phyloP scores from a whole-genome alignment of 1,284 basidiomycete species.

The Fomitiporia mediterranea region DNA sequence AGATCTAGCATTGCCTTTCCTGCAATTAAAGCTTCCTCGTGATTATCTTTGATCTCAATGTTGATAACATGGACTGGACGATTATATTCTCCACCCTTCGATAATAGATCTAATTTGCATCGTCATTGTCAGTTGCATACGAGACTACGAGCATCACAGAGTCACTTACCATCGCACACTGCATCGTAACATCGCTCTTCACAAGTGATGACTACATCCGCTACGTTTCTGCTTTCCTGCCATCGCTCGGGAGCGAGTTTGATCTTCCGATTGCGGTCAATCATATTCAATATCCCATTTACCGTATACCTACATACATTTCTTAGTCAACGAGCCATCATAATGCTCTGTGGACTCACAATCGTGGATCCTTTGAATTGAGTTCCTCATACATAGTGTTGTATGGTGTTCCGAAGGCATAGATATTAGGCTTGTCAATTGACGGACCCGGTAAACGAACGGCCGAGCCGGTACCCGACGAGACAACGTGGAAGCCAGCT shows the following conservation, averaged over 20 bases:
- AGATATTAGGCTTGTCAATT: constrained; percentile 97
- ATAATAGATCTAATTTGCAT: constrained; percentile 67
- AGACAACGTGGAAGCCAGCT: constrained; percentile 88
- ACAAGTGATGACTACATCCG: constrained; percentile 97
- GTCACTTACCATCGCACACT: constrained; percentile 93
- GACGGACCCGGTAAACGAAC: constrained; percentile 95
- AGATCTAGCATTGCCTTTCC: constrained; percentile 94
- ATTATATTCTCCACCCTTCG: constrained; percentile 88
- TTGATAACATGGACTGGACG: constrained; percentile 96
- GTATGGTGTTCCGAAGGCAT: constrained; percentile 97
- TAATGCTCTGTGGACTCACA: constrained; percentile 50
- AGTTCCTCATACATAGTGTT: constrained; percentile 94
- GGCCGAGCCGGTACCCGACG: constrained; percentile 94
- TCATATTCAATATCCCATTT: constrained; percentile 96
- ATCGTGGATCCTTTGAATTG: constrained; percentile 75
- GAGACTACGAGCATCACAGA: background rate
- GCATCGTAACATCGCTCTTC: constrained; percentile 99
- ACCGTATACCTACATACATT: constrained; percentile 70
- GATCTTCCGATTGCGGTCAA: constrained; percentile 91
- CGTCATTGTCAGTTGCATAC: constrained; percentile 1
- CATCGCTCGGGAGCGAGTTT: constrained; percentile 95
- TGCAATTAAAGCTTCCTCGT: constrained; percentile 95
- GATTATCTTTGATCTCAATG: constrained; percentile 98
- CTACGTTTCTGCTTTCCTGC: constrained; percentile 86
- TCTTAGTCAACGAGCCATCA: constrained; percentile 14